Conservation (phyloP, 139 green algal species). For the Auxenochlorella protothecoides region DNA sequence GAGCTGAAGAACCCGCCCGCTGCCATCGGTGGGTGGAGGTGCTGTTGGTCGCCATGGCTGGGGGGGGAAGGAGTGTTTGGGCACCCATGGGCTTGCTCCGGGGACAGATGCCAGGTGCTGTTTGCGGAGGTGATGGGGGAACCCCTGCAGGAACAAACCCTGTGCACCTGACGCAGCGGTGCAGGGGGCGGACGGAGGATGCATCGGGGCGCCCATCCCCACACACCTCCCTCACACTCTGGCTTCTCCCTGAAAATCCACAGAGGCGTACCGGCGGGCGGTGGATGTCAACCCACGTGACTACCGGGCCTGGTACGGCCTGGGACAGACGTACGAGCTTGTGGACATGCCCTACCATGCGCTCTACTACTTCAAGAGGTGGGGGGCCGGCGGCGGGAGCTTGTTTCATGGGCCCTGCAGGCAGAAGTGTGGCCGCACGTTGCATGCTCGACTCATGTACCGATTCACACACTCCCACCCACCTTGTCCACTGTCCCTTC, state of each 20-base stretch:
- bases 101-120: neutral
- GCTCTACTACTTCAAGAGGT: constrained; percentile 70
- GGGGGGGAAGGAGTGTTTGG: no score
- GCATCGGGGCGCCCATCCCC: no score
- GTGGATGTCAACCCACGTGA: constrained; percentile 81
- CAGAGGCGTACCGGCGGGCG: constrained; percentile 74
- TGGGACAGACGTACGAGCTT: constrained; percentile 97
- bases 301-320: constrained; percentile 95
- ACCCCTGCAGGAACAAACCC: no score
- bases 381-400: neutral
- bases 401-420: no score
- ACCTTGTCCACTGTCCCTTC: no score
- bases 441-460: no score
- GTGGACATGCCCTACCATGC: constrained; percentile 81
- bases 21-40: constrained; percentile 53
- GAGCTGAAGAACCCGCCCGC: constrained; percentile 92
- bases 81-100: no score
- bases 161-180: no score
- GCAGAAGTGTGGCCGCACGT: no score
- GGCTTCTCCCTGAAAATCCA: neutral
- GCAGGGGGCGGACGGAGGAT: no score
- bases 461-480: no score
- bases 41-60: neutral
- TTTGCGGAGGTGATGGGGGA: neutral
- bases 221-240: no score